Conservation (phyloP, 441 rosid genomes). For the Erysimum cheiri region DNA sequence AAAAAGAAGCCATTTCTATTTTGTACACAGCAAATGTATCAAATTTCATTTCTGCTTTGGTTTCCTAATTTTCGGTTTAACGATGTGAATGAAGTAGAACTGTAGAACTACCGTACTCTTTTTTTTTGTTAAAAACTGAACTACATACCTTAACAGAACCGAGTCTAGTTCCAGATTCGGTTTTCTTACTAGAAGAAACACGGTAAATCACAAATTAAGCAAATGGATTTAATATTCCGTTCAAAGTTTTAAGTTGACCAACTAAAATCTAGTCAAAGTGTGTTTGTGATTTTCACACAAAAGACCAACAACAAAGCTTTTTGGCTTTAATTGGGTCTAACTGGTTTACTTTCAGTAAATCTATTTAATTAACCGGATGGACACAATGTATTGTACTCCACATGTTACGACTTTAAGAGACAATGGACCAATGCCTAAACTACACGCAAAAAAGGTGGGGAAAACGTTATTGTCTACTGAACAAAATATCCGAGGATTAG, state of each 20-base stretch:
- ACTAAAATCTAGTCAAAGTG: no score
- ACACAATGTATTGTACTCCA: neutral
- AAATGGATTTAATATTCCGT: no score
- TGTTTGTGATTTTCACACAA: neutral
- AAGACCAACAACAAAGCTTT: neutral
- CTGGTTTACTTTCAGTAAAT: neutral
- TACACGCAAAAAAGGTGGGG: neutral
- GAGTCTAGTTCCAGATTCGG: no score
- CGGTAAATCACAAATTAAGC: no score
- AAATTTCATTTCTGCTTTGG: no score
- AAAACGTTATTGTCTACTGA: constrained; percentile 7
- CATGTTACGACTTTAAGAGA: neutral
- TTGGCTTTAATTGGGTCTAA: neutral
- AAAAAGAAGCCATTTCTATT: neutral
- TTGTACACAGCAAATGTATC: neutral
- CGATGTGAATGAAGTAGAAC: neutral
- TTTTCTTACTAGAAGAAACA: no score
- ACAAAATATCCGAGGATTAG: neutral
- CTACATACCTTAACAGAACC: no score
- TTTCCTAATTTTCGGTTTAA: neutral
- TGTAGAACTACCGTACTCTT: no score
- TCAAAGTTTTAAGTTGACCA: neutral
- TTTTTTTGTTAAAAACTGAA: no score
- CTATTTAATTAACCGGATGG: neutral
- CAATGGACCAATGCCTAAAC: neutral